Evolutionary conservation across 1,284 basidiomycete species (phyloP).

Genomic region (Ceratorhiza oryzae-sativae): DNA sequence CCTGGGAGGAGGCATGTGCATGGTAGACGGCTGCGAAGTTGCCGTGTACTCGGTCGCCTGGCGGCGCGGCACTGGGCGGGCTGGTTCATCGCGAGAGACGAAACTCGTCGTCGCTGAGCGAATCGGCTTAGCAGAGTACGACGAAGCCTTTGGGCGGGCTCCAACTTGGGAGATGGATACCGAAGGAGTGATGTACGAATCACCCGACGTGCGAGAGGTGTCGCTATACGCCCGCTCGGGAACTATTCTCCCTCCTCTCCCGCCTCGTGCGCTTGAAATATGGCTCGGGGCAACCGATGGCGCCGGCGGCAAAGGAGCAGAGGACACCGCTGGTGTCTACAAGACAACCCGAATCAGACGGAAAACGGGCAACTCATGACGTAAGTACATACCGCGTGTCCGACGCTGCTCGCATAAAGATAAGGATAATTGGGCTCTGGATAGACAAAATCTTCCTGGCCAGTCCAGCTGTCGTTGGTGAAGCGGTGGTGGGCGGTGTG

Average conservation of each 20-base stretch:
- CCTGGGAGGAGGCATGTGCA: background rate
- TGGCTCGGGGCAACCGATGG: conserved; percentile 1
- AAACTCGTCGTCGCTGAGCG: conserved; percentile 3
- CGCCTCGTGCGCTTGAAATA: background rate
- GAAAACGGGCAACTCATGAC: conserved; percentile 9
- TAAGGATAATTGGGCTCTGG: conserved; percentile 28
- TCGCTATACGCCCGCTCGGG: conserved; percentile 22
- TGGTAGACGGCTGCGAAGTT: background rate
- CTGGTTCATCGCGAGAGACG: conserved; percentile 13
- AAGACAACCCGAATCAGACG: conserved; percentile 1
- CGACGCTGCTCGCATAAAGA: conserved; percentile 22
- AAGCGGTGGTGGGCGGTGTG: background rate
- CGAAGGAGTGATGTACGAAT: conserved; percentile 27
- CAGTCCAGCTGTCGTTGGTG: background rate
- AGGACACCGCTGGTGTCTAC: conserved; percentile 15
- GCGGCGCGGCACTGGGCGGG: background rate
- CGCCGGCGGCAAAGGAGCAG: conserved; percentile 24
- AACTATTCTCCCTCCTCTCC: background rate
- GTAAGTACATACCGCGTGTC: conserved; percentile 27
- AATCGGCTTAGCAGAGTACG: conserved; percentile 4
- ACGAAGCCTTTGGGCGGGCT: background rate
- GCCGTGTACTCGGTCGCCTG: background rate
- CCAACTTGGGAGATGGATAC: conserved; percentile 16
- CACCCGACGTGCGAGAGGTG: conserved; percentile 17
- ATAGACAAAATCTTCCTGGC: conserved; percentile 5